A percentile compares a stretch with the other conserved stretches of the same genome.
phyloP scores from a whole-genome alignment of 225 moss, liverwort and hornwort genomes.

The Bryum argenteum region DNA sequence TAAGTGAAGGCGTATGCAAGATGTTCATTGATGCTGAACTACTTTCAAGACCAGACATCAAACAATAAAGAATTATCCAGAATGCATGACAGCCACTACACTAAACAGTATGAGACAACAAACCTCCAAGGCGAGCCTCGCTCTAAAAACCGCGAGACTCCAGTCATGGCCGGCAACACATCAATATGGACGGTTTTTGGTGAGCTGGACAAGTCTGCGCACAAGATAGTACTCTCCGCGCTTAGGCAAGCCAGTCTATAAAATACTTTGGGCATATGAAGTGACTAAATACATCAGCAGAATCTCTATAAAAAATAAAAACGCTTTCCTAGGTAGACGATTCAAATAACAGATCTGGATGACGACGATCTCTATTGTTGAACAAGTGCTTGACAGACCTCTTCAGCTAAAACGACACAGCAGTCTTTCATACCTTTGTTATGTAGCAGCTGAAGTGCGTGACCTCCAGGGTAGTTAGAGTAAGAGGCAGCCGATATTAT shows the following conservation, averaged over 20 bases:
- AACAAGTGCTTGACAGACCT: constrained; percentile 18
- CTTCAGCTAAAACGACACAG: not conserved
- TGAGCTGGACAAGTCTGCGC: constrained; percentile 57
- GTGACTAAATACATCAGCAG: not conserved
- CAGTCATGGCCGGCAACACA: constrained; percentile 91
- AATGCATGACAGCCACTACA: constrained; percentile 19
- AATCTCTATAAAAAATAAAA: constrained; percentile 24
- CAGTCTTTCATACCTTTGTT: constrained; percentile 52
- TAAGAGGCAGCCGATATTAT: constrained; percentile 89
- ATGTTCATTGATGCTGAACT: not conserved
- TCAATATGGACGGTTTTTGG: constrained; percentile 70
- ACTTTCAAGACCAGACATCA: constrained; percentile 19
- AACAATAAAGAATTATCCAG: not conserved
- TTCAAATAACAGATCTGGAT: constrained; percentile 12
- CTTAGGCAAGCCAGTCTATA: constrained; percentile 27
- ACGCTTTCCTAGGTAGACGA: not conserved
- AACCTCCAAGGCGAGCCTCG: constrained; percentile 82
- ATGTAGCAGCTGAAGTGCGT: constrained; percentile 81
- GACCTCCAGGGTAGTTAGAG: constrained; percentile 91
- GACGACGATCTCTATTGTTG: constrained; percentile 7
- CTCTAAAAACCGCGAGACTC: constrained; percentile 86
- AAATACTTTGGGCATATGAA: constrained; percentile 21
- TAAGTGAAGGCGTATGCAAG: constrained; percentile 12
- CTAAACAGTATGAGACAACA: constrained; percentile 20
- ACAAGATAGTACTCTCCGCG: constrained; percentile 23